These are phyloP conservation scores for Rhizoctonia solani DNA, from an alignment of 1,284 basidiomycete genomes.

Conservation along the genomic window DNA sequence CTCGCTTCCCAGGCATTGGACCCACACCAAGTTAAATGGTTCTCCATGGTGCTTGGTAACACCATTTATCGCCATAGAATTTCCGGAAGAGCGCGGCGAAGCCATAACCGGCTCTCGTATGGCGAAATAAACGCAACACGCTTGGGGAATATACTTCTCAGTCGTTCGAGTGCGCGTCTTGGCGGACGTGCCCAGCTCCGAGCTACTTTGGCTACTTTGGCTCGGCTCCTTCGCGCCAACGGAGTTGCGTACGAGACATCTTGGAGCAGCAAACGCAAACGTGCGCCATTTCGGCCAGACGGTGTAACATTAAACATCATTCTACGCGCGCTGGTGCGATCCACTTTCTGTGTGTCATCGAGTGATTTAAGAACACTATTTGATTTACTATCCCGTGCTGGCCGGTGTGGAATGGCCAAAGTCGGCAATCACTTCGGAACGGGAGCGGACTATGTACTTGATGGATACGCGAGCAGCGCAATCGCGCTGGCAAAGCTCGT, in stretches of 20 bases:
- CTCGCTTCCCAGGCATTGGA: neutral
- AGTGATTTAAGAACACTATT: slow-evolving; percentile 2
- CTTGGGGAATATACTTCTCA: slow-evolving; percentile 1
- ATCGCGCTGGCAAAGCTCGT: slow-evolving; percentile 12
- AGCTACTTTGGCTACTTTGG: slow-evolving; percentile 11
- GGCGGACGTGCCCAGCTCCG: slow-evolving; percentile 7
- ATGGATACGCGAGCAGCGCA: neutral
- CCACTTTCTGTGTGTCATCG: neutral
- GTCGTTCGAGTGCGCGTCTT: neutral
- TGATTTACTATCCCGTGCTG: neutral
- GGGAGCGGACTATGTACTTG: neutral
- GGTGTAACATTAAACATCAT: slow-evolving; percentile 16
- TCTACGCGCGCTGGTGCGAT: slow-evolving; percentile 17
- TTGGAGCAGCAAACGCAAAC: neutral
- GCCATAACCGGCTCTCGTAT: neutral
- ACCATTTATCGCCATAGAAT: neutral
- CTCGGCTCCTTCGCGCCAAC: slow-evolving; percentile 11
- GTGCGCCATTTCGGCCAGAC: slow-evolving; percentile 20
- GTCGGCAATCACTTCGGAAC: slow-evolving; percentile 23
- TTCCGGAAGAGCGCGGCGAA: neutral
- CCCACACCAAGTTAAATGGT: neutral
- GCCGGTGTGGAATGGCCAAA: neutral
- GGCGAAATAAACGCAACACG: slow-evolving; percentile 15
- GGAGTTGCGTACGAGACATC: neutral
- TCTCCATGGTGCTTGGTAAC: neutral